phyloP scores from a whole-genome alignment of 176 grass and related monocot genomes.

The Luzula sylvatica region DNA sequence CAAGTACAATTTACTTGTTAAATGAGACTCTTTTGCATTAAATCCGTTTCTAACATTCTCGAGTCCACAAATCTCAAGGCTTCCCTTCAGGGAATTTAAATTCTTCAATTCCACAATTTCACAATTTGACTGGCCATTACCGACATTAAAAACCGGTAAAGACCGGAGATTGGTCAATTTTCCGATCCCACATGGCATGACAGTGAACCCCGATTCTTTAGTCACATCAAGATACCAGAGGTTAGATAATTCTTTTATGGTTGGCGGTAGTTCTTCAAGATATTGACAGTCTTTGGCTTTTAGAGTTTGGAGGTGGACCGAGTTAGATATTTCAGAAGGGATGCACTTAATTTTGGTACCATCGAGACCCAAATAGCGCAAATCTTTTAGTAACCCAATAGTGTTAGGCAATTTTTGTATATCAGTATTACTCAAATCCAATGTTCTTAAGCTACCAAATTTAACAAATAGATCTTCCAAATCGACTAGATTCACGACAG shows the following conservation, averaged over 20 bases:
- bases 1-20: constrained; percentile 15
- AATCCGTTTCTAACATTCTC: constrained; percentile 12
- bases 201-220: neutral
- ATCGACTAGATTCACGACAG: constrained; percentile 9
- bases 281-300: constrained; percentile 18
- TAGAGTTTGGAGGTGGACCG: constrained; percentile 32
- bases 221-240: constrained; percentile 24
- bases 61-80: constrained; percentile 19
- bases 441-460: constrained; percentile 12
- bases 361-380: constrained; percentile 27
- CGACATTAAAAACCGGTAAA: constrained; percentile 25
- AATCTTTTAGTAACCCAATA: neutral
- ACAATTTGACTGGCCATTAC: constrained; percentile 11
- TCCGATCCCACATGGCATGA: constrained; percentile 27
- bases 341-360: constrained; percentile 20
- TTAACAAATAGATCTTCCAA: constrained; percentile 13
- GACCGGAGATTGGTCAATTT: constrained; percentile 15
- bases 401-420: constrained; percentile 27
- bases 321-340: constrained; percentile 20
- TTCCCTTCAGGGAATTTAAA: constrained; percentile 15
- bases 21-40: constrained; percentile 14
- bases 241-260: constrained; percentile 19
- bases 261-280: constrained; percentile 19
- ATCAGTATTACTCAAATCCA: constrained; percentile 26
- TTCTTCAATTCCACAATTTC: constrained; percentile 19